Evolutionary conservation across 371 early-diverging fungal species (phyloP).

Genomic region (Amoeboaphelidium protococcarum): DNA sequence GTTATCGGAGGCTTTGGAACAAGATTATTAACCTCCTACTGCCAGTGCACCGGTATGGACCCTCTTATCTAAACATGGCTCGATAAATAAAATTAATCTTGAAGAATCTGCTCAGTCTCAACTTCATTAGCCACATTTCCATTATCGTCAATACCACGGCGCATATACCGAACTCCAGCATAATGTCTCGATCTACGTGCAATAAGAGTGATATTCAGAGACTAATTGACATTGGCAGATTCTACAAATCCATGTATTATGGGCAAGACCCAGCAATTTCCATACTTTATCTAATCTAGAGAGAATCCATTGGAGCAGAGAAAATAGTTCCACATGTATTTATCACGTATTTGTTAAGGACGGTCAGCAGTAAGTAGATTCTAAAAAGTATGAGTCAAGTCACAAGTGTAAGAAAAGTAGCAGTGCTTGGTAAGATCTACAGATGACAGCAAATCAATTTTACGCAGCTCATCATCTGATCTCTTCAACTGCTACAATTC

Average conservation of each 20-base stretch:
- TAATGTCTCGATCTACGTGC: constrained; percentile 76
- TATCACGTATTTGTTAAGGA: constrained; percentile 26
- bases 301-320: constrained; percentile 40
- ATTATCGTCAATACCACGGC: constrained; percentile 75
- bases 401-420: constrained; percentile 78
- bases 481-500: constrained; percentile 42
- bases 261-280: constrained; percentile 59
- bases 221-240: constrained; percentile 64
- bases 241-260: constrained; percentile 88
- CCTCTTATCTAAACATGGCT: constrained; percentile 81
- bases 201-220: constrained; percentile 70
- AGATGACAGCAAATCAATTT: constrained; percentile 33
- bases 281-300: constrained; percentile 26
- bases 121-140: constrained; percentile 97
- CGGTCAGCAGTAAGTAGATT: constrained; percentile 34
- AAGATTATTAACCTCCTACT: constrained; percentile 69
- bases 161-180: constrained; percentile 90
- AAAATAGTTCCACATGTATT: constrained; percentile 84
- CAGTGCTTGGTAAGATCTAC: constrained; percentile 63
- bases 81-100: constrained; percentile 29
- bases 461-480: constrained; percentile 47
- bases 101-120: constrained; percentile 94
- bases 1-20: constrained; percentile 77
- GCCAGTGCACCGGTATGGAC: constrained; percentile 83
- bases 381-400: constrained; percentile 69